Evolutionary conservation across 108 stramenopile species (phyloP).

Genomic region (Skeletonema costatum): DNA sequence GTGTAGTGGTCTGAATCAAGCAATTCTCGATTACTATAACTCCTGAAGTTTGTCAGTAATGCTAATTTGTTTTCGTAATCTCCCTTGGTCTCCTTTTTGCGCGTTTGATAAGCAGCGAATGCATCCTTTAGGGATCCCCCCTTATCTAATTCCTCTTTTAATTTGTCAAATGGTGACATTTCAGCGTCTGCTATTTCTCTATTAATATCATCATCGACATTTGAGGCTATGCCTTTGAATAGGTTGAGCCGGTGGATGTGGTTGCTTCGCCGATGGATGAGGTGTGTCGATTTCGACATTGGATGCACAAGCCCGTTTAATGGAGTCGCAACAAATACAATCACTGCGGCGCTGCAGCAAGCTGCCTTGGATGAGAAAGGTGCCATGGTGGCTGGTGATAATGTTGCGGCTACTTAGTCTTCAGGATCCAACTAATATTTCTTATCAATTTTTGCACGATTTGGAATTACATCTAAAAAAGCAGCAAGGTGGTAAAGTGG

Average conservation of each 20-base stretch:
- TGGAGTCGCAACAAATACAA: not conserved
- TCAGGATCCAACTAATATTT: no score
- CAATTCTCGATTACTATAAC: slow-evolving; percentile 18
- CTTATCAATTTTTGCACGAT: no score
- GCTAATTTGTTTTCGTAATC: slow-evolving; percentile 25
- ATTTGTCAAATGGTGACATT: slow-evolving; percentile 6
- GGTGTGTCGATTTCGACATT: no score
- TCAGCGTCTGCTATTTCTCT: slow-evolving; percentile 5
- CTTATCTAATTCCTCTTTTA: slow-evolving; percentile 8
- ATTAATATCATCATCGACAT: slow-evolving; percentile 19
- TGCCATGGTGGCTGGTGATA: not conserved
- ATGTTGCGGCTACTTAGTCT: not conserved
- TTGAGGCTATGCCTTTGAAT: slow-evolving; percentile 12
- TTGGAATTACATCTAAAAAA: no score
- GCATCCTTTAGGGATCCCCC: not conserved
- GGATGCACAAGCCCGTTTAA: not conserved
- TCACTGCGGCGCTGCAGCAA: not conserved
- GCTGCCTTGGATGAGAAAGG: not conserved
- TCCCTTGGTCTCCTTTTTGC: slow-evolving; percentile 6
- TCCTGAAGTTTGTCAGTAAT: slow-evolving; percentile 8
- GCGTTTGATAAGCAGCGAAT: not conserved
- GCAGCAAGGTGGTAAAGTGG: no score
- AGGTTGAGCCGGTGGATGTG: not conserved
- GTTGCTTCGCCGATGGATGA: not conserved
- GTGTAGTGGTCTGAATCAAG: slow-evolving; percentile 11